Percentiles rank a stretch among this genome's conserved stretches.
These are phyloP conservation scores for Xylaria sp. DNA, from an alignment of 2,329 filamentous ascomycete species.

Conservation along the genomic window DNA sequence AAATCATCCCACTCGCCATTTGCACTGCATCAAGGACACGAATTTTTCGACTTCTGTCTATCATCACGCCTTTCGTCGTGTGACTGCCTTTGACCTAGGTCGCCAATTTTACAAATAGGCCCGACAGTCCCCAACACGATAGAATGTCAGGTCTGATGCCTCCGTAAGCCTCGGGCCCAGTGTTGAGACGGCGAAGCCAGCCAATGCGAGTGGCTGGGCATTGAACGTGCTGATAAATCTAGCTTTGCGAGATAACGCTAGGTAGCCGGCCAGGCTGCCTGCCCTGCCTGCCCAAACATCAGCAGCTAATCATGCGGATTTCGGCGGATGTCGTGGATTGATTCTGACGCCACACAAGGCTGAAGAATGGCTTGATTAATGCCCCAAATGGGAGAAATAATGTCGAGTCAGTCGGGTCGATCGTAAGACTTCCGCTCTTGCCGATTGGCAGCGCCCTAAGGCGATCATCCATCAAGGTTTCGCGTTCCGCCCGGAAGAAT, in stretches of 20 bases:
- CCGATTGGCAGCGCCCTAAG: conserved; percentile 14
- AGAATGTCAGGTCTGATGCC: conserved; percentile 14
- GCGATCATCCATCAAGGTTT: conserved; percentile 7
- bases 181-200: conserved; percentile 7
- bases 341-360: conserved; percentile 25
- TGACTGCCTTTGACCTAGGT: conserved; percentile 10
- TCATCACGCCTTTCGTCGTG: conserved; percentile 19
- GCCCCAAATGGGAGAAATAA: not conserved
- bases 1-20: conserved; percentile 19
- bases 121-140: conserved; percentile 22
- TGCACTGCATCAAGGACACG: not conserved
- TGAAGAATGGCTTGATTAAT: conserved; percentile 16
- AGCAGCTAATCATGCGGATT: conserved; percentile 9
- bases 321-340: conserved; percentile 1
- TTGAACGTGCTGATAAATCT: conserved; percentile 23
- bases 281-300: conserved; percentile 4
- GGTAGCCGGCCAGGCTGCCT: too few relatives aligned
- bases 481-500: conserved; percentile 9
- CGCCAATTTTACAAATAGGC: conserved; percentile 4
- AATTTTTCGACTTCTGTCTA: conserved; percentile 10
- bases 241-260: conserved; percentile 12
- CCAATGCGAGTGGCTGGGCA: conserved; percentile 23
- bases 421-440: conserved; percentile 7
- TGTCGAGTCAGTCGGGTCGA: conserved; percentile 9
- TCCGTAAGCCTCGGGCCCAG: conserved; percentile 6